Evolutionary conservation across 441 rosid species (phyloP), one percentile per base, ranked within the genome.

Genomic region (Viola pubescens): DNA sequence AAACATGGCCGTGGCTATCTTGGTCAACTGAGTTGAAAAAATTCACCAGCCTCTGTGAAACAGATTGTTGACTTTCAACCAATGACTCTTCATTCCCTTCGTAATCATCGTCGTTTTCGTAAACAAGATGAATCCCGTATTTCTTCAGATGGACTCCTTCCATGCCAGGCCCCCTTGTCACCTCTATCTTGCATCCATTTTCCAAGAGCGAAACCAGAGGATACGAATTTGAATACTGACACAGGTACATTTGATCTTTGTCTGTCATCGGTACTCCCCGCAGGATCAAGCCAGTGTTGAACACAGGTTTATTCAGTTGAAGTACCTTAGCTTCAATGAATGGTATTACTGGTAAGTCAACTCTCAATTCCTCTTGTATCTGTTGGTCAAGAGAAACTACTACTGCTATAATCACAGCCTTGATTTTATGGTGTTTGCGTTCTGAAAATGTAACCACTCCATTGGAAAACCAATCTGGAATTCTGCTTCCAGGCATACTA

Each of bases 381-480:
- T 72, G 58, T 16, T 58, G 73, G 53, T 68, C 61, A 14, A 81
- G 3, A 58, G 87, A 60, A 61, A 83, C 68, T 3, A 88, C 80
- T 4, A 81, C 79, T 2, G 74, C 81, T 9, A 87, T 2, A 48
- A 81, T 64, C 59, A 85, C 74, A 8, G 77, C 84, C 60, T 51
- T 81, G 44, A 87, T 60, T 57, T 70, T 63, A 1, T 44, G 49
- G 77, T 75, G 80, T n/a, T 49, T 73, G 2, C 42, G 76, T 47
- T 63, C 63, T 4, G 80, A 60, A 19, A 63, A 85, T 3, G 14
- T 65, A 6, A 80, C 56, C 6, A 0, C 7, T 4, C 73, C 79
- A 54, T 66, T 76, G 6, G 64, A 55, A 66, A 83, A 80, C 91
- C 89, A 85, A 52, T 69, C 59, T 4, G 95, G 95, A 57, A 85